Evolutionary conservation across 768 basidiomycete species (phyloP).

Genomic region (Omphalotus guepiniiformis): DNA sequence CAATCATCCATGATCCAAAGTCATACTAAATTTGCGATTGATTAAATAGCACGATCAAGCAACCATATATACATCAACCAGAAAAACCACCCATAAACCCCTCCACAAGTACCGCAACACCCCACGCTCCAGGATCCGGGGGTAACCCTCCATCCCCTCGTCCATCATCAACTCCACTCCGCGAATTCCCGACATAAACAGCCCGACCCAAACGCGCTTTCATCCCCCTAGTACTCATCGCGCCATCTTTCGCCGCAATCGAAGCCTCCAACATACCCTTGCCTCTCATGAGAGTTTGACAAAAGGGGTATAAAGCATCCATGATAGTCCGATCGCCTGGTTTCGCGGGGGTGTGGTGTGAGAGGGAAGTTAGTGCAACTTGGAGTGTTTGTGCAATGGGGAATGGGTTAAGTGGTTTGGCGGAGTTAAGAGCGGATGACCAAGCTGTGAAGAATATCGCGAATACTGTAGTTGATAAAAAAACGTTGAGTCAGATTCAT

Average conservation of each 20-base stretch:
- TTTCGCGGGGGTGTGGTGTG: conserved; percentile 45
- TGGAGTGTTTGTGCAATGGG: conserved; percentile 14
- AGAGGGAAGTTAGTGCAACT: conserved; percentile 26
- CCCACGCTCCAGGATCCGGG: conserved; percentile 57
- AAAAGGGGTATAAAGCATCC: conserved; percentile 49
- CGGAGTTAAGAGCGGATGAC: conserved; percentile 18
- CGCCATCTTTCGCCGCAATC: conserved; percentile 35
- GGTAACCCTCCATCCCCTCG: conserved; percentile 21
- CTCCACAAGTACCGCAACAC: conserved; percentile 37
- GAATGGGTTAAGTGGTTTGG: not conserved
- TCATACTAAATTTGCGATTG: no score
- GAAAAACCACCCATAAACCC: conserved; percentile 28
- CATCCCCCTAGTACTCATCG: conserved; percentile 44
- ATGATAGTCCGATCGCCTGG: conserved; percentile 54
- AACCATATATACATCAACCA: no score
- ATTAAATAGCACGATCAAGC: no score
- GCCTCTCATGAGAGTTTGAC: conserved; percentile 20
- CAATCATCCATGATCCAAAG: no score
- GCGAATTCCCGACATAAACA: conserved; percentile 44
- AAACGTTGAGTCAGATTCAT: not conserved
- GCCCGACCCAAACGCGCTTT: conserved; percentile 45
- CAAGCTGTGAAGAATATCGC: conserved; percentile 40
- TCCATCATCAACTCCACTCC: conserved; percentile 16
- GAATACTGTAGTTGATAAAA: conserved; percentile 28
- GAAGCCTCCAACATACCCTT: conserved; percentile 27